Evolutionary conservation across 2,329 filamentous ascomycete genomes (phyloP), one percentile per base, ranked within the genome.

Genomic region (Endothia cerciana): DNA sequence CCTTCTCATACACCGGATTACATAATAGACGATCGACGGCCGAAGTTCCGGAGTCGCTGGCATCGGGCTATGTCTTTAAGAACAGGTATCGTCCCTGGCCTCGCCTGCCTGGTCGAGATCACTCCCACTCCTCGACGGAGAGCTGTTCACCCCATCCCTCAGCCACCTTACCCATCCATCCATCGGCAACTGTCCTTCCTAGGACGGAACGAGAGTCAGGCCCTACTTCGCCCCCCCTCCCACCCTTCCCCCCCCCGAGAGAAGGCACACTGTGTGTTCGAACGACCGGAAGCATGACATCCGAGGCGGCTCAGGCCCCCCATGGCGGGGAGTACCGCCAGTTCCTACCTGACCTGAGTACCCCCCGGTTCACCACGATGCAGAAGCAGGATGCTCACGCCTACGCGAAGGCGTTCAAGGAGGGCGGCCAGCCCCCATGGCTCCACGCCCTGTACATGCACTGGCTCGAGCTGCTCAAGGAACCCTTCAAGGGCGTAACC

Each of bases 401-500:
- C 66, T 91, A 92, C 68, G 87, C 86, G 0, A 77, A 82, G 6
- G 83, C 78, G 3, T 90, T 92, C 72, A 85, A 85, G 67, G 81
- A 86, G 41, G 75, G 81, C 25, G 84, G 84, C 0, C 78, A 80
- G 15, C 89, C 90, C 0, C 89, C 90, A 0, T 92, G 89, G 89
- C 77, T 92, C 19, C 83, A 89, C 70, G 85, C 79, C 0, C 75
- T 90, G 28, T 89, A 86, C 65, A 73, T 81, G 68, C 85, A 88
- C 72, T 89, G 87, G 87, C 74, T 79, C 59, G 78, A 83, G 41
- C 74, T 89, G 10, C 77, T 88, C 33, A 78, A 86, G 64, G 89
- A 92, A 76, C 90, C 91, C 0, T 93, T 87, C 74, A 87, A 85
- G 72, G 91, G 91, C 30, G 80, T 93, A 25, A 92, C 91, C 0